Evolutionary conservation across 1,284 basidiomycete genomes (phyloP), one percentile per base, ranked within the genome.

Genomic region (Ganoderma lucidum): DNA sequence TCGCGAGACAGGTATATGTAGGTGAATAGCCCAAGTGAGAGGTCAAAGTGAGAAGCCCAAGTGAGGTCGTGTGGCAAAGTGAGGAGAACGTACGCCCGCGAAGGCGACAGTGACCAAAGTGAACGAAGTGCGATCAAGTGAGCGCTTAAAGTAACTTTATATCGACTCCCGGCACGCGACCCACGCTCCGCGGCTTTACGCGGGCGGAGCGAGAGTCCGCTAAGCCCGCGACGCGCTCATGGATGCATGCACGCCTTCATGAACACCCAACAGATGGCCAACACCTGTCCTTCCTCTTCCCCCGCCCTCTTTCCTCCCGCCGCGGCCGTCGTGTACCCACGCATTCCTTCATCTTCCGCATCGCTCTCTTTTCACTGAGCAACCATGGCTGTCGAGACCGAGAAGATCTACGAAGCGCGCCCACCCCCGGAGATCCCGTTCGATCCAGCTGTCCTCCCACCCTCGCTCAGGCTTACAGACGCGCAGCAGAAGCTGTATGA

Each of bases 401-500:
- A 61, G 23, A 44, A 15, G 37, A 69, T 75, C 51, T 74, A 74
- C 62, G 74, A 72, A 45, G 63, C 72, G 1, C 68, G 48, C 41
- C 68, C 71, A 6, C 71, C 74, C 0, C 73, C 75, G 4, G 63
- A 63, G 39, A 63, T 72, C 45, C n/a, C 71, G 19, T 70, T 72
- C 42, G 75, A 75, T 44, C 71, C 70, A 28, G 65, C 63, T 2
- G 56, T 60, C 9, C 66, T 70, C 5, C 75, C 75, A 6, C 63
- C 71, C 12, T 64, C 67, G 55, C 73, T 75, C 28, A 59, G 68
- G 56, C 79, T 92, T 28, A 81, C 84, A 1, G 81, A 83, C 15
- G 79, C 79, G 6, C 86, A 92, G 68, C 82, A 84, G 70, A 81
- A 80, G 65, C 83, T 88, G 79, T 87, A 88, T 71, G 79, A 86